These are phyloP conservation scores for Paramecium sonneborni DNA, from an alignment of 73 alveolate species.

Conservation along the genomic window DNA sequence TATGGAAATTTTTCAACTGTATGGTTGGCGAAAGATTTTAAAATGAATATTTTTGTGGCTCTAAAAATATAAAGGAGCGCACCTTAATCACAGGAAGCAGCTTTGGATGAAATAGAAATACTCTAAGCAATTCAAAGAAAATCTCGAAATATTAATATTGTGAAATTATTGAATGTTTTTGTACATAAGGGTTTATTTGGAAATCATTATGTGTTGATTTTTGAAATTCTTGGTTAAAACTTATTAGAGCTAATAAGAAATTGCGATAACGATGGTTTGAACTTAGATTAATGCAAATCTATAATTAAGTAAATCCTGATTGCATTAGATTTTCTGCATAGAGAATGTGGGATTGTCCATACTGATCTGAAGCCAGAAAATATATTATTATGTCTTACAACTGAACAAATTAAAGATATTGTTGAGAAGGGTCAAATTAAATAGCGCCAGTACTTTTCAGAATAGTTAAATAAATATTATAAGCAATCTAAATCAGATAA, in stretches of 20 bases:
- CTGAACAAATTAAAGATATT: constrained; percentile 69
- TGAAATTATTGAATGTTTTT: constrained; percentile 71
- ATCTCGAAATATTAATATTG: not conserved
- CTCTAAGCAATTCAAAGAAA: not conserved
- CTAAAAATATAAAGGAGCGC: not conserved
- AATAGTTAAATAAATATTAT: not conserved
- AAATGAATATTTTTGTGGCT: constrained; percentile 35
- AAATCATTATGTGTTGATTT: constrained; percentile 75
- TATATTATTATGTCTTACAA: constrained; percentile 71
- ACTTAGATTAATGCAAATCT: constrained; percentile 40
- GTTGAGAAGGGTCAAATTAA: constrained; percentile 66
- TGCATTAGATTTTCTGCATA: constrained; percentile 73
- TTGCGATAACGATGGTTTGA: constrained; percentile 71
- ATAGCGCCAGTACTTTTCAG: not conserved
- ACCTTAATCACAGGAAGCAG: not conserved
- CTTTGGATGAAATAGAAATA: constrained; percentile 19
- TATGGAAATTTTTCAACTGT: constrained; percentile 90
- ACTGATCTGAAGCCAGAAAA: constrained; percentile 79
- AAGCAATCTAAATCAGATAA: not conserved
- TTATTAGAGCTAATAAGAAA: constrained; percentile 74
- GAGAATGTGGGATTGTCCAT: constrained; percentile 74
- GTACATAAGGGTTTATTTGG: constrained; percentile 75
- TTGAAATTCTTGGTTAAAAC: constrained; percentile 80
- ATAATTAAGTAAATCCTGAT: constrained; percentile 70
- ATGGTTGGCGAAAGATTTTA: constrained; percentile 79